A percentile compares a stretch with the other conserved stretches of the same genome.
Conservation (phyloP, 345 rosid species). For the Zanthoxylum bungeanum region DNA sequence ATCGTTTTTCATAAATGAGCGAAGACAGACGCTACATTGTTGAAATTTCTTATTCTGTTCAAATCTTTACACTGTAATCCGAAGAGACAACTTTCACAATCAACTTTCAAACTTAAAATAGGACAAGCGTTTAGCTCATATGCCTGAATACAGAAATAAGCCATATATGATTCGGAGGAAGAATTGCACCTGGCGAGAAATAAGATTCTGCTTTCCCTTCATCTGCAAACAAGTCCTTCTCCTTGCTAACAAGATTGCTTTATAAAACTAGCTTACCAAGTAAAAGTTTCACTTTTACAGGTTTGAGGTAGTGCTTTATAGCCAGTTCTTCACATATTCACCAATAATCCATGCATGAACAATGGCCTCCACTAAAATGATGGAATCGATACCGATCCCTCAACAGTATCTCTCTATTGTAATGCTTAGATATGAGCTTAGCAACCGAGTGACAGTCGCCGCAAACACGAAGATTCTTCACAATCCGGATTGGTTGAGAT, state of each 20-base stretch:
- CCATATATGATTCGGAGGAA: too few species aligned
- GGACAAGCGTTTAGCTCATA: too few species aligned
- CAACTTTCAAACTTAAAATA: too few species aligned
- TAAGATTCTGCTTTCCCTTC: neutral
- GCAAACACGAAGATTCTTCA: slow-evolving; percentile 68
- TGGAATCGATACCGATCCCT: slow-evolving; percentile 67
- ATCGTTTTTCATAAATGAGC: too few species aligned
- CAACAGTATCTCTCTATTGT: slow-evolving; percentile 52
- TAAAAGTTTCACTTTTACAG: neutral
- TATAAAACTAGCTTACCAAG: neutral
- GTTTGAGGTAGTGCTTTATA: neutral
- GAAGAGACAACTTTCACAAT: too few species aligned
- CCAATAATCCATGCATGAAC: slow-evolving; percentile 76
- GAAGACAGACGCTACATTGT: too few species aligned
- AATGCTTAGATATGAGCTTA: slow-evolving; percentile 55
- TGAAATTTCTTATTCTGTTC: too few species aligned
- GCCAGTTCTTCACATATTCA: slow-evolving; percentile 25
- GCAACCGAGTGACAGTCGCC: slow-evolving; percentile 68
- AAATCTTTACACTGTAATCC: too few species aligned
- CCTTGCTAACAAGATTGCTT: neutral
- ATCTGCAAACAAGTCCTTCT: neutral
- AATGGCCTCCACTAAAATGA: slow-evolving; percentile 55
- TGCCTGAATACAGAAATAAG: too few species aligned
- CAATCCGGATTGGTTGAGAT: slow-evolving; percentile 50
- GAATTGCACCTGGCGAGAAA: too few species aligned